A percentile compares a stretch with the other conserved stretches of the same genome.
Evolutionary conservation across 2,329 filamentous ascomycete species (phyloP).

Genomic region (Xylariaceae sp.): DNA sequence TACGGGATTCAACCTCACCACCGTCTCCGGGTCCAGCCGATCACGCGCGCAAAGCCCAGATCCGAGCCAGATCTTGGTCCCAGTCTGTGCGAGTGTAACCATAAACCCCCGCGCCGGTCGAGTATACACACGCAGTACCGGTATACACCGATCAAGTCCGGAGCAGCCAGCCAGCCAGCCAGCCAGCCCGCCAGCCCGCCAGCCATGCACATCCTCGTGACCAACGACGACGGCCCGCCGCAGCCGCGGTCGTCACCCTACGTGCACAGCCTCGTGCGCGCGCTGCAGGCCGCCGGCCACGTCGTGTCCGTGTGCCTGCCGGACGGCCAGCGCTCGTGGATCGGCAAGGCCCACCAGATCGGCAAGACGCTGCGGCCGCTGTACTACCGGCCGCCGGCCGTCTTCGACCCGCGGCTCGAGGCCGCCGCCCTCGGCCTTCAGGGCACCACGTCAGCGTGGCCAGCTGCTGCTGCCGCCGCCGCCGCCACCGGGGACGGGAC

Average conservation of each 20-base stretch:
- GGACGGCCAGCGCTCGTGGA: slow-evolving; percentile 91
- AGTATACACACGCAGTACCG: no score
- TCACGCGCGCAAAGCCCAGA: no score
- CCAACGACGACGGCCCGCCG: slow-evolving; percentile 77
- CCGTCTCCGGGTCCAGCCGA: no score
- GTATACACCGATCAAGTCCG: no score
- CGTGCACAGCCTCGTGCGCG: slow-evolving; percentile 64
- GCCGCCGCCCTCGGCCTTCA: slow-evolving; percentile 41
- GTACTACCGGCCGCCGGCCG: slow-evolving; percentile 62
- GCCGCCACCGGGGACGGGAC: slow-evolving; percentile 13
- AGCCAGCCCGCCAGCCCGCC: no score
- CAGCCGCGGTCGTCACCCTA: slow-evolving; percentile 73
- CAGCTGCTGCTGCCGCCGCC: not conserved
- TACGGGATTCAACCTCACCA: no score
- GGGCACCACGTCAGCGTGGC: slow-evolving; percentile 52
- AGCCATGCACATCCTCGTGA: slow-evolving; percentile 60
- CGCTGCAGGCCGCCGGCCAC: slow-evolving; percentile 69
- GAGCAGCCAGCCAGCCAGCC: no score
- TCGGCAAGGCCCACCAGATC: slow-evolving; percentile 95
- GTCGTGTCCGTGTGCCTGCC: slow-evolving; percentile 87
- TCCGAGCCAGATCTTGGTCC: no score
- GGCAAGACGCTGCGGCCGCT: slow-evolving; percentile 76
- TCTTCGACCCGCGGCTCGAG: slow-evolving; percentile 28
- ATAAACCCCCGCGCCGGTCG: no score
- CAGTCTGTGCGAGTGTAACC: no score